Percentiles rank a stretch among this genome's conserved stretches.
These are phyloP conservation scores for Castanospermum australe DNA, from an alignment of 306 rosid genomes.

Conservation along the genomic window DNA sequence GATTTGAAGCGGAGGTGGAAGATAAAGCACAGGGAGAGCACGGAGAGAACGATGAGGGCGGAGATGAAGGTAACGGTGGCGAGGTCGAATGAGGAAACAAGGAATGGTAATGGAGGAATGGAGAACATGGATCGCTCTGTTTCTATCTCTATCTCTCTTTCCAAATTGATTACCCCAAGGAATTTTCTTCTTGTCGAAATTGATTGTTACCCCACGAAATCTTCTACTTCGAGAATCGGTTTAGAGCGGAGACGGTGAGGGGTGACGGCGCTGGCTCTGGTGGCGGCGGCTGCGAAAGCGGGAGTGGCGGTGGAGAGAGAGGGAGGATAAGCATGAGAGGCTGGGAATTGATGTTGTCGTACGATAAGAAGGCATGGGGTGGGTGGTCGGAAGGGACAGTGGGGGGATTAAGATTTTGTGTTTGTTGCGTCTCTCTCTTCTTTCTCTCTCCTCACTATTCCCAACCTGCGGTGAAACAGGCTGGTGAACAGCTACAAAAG, in stretches of 20 bases:
- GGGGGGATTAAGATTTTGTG: neutral
- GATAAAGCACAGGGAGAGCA: slow-evolving; percentile 60
- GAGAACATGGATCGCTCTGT: slow-evolving; percentile 48
- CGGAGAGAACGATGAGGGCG: slow-evolving; percentile 51
- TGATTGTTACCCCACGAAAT: slow-evolving; percentile 1
- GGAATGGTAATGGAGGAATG: slow-evolving; percentile 35
- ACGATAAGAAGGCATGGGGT: slow-evolving; percentile 20
- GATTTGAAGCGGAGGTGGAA: slow-evolving; percentile 78
- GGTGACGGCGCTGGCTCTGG: slow-evolving; percentile 31
- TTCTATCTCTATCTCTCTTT: neutral
- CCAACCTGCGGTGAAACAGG: slow-evolving; percentile 53
- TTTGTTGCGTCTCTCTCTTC: neutral
- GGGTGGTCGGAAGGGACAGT: slow-evolving; percentile 26
- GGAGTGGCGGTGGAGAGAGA: slow-evolving; percentile 44
- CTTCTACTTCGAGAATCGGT: neutral
- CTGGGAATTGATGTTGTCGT: neutral
- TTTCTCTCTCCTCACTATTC: slow-evolving; percentile 44
- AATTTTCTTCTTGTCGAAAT: no score
- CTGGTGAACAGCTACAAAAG: slow-evolving; percentile 9
- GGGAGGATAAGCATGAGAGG: slow-evolving; percentile 56
- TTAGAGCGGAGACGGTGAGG: neutral
- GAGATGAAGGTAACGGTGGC: slow-evolving; percentile 46
- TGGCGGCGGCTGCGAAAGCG: slow-evolving; percentile 34
- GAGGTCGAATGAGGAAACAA: slow-evolving; percentile 51
- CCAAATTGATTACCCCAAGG: neutral